Evolutionary conservation across 2,329 filamentous ascomycete species (phyloP).

Genomic region (Gnomoniopsis smithogilvyi): DNA sequence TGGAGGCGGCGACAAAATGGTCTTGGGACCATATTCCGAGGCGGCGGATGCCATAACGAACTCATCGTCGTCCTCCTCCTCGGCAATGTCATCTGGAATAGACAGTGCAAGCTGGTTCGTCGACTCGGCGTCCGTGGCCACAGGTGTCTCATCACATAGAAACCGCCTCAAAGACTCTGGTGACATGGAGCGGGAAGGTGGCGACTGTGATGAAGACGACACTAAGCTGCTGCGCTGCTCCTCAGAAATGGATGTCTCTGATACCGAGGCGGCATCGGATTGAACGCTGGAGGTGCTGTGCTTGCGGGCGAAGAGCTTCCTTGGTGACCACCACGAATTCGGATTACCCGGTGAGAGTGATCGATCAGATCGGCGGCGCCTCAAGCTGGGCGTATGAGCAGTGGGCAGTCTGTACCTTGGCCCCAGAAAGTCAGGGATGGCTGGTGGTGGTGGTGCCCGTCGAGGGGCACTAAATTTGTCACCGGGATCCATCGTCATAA

Average conservation of each 20-base stretch:
- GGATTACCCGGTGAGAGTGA: constrained; percentile 42
- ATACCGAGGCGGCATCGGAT: constrained; percentile 30
- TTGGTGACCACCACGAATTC: constrained; percentile 41
- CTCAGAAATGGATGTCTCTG: constrained; percentile 21
- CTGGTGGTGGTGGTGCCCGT: constrained; percentile 49
- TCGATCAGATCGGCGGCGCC: constrained; percentile 36
- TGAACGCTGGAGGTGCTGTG: constrained; percentile 26
- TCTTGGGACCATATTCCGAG: constrained; percentile 42
- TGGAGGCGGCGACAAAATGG: constrained; percentile 48
- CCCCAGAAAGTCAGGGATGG: constrained; percentile 36
- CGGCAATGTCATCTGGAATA: constrained; percentile 45
- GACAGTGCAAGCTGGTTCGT: constrained; percentile 33
- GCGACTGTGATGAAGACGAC: constrained; percentile 35
- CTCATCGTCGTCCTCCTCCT: constrained; percentile 56
- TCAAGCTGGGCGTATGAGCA: constrained; percentile 27
- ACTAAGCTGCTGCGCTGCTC: constrained; percentile 30
- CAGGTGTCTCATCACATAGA: constrained; percentile 42
- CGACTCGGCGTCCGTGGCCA: constrained; percentile 27
- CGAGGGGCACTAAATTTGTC: constrained; percentile 73
- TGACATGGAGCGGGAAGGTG: constrained; percentile 49
- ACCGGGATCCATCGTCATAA: constrained; percentile 73
- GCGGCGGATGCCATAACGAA: constrained; percentile 56
- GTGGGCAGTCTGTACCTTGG: constrained; percentile 34
- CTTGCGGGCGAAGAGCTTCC: constrained; percentile 48
- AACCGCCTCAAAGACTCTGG: constrained; percentile 53